These are phyloP conservation scores for Cladorrhinum sp. DNA, from an alignment of 2,329 filamentous ascomycete species.

Conservation along the genomic window DNA sequence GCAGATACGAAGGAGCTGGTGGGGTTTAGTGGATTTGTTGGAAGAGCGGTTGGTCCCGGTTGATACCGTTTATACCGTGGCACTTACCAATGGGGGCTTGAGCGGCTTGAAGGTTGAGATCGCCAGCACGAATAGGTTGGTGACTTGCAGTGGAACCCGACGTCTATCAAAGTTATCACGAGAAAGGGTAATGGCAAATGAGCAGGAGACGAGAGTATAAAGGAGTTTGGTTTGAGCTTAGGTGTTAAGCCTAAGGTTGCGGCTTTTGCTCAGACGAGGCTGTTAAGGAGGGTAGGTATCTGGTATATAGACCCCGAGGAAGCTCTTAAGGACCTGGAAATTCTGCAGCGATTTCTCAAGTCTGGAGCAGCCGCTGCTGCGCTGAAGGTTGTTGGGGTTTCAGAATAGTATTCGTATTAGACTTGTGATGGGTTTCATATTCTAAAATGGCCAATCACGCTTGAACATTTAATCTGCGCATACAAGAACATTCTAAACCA, in stretches of 20 bases:
- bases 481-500: too few species aligned
- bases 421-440: background rate
- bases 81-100: slow-evolving; percentile 28
- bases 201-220: slow-evolving; percentile 23
- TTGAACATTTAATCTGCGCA: too few species aligned
- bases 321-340: slow-evolving; percentile 31
- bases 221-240: slow-evolving; percentile 21
- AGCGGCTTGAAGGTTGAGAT: slow-evolving; percentile 27
- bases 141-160: slow-evolving; percentile 28
- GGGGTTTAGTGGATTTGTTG: slow-evolving; percentile 54
- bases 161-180: slow-evolving; percentile 22
- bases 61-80: slow-evolving; percentile 62
- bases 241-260: slow-evolving; percentile 33
- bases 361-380: slow-evolving; percentile 25
- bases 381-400: slow-evolving; percentile 15
- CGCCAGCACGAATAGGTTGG: slow-evolving; percentile 30
- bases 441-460: background rate
- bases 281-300: slow-evolving; percentile 26
- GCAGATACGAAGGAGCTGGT: slow-evolving; percentile 47
- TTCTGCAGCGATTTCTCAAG: slow-evolving; percentile 32
- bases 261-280: slow-evolving; percentile 30
- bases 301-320: slow-evolving; percentile 29
- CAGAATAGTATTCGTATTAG: too few species aligned
- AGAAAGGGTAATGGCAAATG: slow-evolving; percentile 8
- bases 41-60: slow-evolving; percentile 59